Evolutionary conservation across 2,329 filamentous ascomycete genomes (phyloP), one percentile per base, ranked within the genome.

Genomic region (Arthrobotrys sphaeroides): DNA sequence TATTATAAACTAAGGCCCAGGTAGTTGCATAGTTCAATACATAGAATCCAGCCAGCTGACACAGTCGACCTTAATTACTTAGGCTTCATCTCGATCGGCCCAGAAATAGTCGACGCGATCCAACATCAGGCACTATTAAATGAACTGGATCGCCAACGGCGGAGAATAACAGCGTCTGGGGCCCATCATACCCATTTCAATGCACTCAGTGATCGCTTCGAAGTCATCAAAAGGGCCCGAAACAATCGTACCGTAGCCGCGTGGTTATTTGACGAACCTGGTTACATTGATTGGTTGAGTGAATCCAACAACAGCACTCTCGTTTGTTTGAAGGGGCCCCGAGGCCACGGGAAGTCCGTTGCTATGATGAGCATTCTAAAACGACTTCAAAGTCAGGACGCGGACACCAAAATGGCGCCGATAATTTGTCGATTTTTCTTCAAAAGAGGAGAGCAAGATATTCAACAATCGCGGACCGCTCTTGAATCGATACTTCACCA

Each of bases 341-440:
- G 68, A 31, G 68, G 68, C 5, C 40, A 65, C 24, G 68, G 68
- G 3, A 73, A 73, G 18, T 73, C 68, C 9, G 49, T 59, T n/a
- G 49, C 47, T 7, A 73, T 73, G 68, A 59, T 66, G 59, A 59
- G 59, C 22, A 24, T 28, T 28, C 49, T 47, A 38, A 24, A 26
- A 31, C 49, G 57, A 5, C 6, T 61, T n/a, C 26, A 18, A 20
- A 53, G 12, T 22, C 0, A 12, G 4, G 10, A 18, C 7, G 12
- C 45, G 6, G 40, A 9, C 6, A 2, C 38, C 12, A 24, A 20
- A 7, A n/a, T n/a, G n/a, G n/a, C 24, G n/a, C 16, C 43, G 5
- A 24, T 47, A 24, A 47, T 24, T 5, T 47, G 43, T 13, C 22
- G 24, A 3, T 47, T 47, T 9, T 47, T 47, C 43, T 47, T 47